These are phyloP conservation scores for Corynascus novoguineensis DNA, from an alignment of 495 filamentous ascomycete species.

Conservation along the genomic window DNA sequence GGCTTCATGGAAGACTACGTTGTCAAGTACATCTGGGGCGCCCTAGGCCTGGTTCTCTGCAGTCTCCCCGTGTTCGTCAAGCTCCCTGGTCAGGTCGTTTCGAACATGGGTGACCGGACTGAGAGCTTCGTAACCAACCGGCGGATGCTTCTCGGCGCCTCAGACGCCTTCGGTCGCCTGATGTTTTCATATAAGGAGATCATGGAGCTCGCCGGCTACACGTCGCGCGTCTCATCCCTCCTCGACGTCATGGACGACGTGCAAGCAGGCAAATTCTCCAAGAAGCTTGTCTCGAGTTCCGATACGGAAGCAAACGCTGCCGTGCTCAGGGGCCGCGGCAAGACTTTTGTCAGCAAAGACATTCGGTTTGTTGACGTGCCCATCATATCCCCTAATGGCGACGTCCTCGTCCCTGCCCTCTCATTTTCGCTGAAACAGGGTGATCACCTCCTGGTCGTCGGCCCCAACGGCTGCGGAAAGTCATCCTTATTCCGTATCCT, in stretches of 20 bases:
- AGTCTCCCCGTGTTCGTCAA: slow-evolving; percentile 95
- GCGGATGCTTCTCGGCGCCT: slow-evolving; percentile 81
- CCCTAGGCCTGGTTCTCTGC: slow-evolving; percentile 86
- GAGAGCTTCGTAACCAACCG: slow-evolving; percentile 96
- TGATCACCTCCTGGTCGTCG: slow-evolving; percentile 89
- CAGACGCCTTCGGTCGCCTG: slow-evolving; percentile 89
- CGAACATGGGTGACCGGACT: slow-evolving; percentile 82
- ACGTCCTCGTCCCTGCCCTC: slow-evolving; percentile 75
- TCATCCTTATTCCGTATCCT: slow-evolving; percentile 93
- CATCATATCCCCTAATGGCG: slow-evolving; percentile 96
- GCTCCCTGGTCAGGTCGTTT: slow-evolving; percentile 61
- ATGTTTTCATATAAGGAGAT: slow-evolving; percentile 99
- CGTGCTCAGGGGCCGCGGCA: slow-evolving; percentile 72
- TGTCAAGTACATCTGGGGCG: slow-evolving; percentile 99
- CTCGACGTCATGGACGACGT: slow-evolving; percentile 94
- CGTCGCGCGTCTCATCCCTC: slow-evolving; percentile 80
- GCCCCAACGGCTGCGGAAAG: slow-evolving; percentile 96
- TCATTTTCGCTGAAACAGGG: slow-evolving; percentile 81
- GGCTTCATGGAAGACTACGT: slow-evolving; percentile 99
- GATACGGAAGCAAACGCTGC: slow-evolving; percentile 69
- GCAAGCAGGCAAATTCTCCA: slow-evolving; percentile 80
- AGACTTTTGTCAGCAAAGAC: slow-evolving; percentile 66
- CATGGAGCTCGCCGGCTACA: slow-evolving; percentile 93
- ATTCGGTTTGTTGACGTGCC: slow-evolving; percentile 90
- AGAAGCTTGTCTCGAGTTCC: slow-evolving; percentile 88